Evolutionary conservation across 441 rosid genomes (phyloP).

Genomic region (Omphalea diandra): DNA sequence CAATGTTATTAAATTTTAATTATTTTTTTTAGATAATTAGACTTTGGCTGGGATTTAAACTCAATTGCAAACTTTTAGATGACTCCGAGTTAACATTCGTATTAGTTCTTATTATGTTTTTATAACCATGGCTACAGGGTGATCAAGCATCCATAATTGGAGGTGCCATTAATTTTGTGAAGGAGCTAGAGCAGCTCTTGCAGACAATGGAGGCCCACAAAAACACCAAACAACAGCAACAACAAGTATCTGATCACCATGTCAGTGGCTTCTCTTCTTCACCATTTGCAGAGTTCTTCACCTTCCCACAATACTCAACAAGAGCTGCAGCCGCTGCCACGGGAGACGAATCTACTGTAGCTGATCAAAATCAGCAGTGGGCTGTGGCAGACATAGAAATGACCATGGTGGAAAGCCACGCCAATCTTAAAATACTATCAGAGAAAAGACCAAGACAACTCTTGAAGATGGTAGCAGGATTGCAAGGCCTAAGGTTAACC

Average conservation of each 20-base stretch:
- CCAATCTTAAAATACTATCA: conserved; percentile 66
- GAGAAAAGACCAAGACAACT: conserved; percentile 61
- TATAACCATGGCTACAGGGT: too few relatives aligned
- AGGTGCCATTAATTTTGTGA: conserved; percentile 75
- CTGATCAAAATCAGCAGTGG: conserved; percentile 22
- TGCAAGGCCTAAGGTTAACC: conserved; percentile 54
- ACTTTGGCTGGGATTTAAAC: too few relatives aligned
- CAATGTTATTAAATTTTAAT: too few relatives aligned
- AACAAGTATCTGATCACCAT: conserved; percentile 17
- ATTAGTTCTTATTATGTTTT: too few relatives aligned
- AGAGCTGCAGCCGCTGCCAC: conserved; percentile 18
- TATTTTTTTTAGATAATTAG: too few relatives aligned
- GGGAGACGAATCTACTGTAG: conserved; percentile 20
- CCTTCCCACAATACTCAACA: conserved; percentile 60
- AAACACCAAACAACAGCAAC: conserved; percentile 26
- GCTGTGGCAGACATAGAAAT: conserved; percentile 67
- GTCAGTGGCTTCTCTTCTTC: conserved; percentile 22
- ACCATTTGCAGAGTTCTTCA: conserved; percentile 56
- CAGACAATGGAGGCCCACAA: conserved; percentile 40
- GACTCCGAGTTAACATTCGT: too few relatives aligned
- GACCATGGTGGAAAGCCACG: conserved; percentile 75
- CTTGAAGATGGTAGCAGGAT: conserved; percentile 51
- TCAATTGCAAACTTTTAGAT: too few relatives aligned
- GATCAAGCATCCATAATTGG: conserved; percentile 92
- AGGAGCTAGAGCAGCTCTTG: conserved; percentile 71